Evolutionary conservation across 2,329 filamentous ascomycete species (phyloP).

Genomic region (Aspergillus bombycis): DNA sequence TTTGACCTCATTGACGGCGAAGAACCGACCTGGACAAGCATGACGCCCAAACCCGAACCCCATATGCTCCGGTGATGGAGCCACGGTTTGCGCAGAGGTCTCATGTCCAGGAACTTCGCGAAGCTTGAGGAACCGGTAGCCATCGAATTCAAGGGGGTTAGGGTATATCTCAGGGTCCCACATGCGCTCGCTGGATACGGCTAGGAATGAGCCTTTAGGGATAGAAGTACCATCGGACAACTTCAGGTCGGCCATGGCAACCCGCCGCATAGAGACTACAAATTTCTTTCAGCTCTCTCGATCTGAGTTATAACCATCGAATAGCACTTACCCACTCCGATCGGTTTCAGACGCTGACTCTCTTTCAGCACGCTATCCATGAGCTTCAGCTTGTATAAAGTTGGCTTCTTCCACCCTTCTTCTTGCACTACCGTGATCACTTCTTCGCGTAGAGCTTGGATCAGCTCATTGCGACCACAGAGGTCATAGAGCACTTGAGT

Average conservation of each 20-base stretch:
- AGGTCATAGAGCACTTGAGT: constrained; percentile 28
- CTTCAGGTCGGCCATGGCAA: constrained; percentile 5
- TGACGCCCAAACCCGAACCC: constrained; percentile 35
- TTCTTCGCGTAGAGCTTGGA: constrained; percentile 23
- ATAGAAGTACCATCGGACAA: constrained; percentile 15
- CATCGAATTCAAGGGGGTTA: constrained; percentile 11
- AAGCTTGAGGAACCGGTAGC: constrained; percentile 17
- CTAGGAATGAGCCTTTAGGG: constrained; percentile 5
- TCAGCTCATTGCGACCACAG: constrained; percentile 9
- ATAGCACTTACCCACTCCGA: constrained; percentile 17
- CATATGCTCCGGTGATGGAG: constrained; percentile 22
- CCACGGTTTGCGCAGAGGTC: constrained; percentile 17
- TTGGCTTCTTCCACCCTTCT: constrained; percentile 37
- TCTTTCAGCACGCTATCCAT: constrained; percentile 50
- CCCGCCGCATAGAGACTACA: constrained; percentile 7
- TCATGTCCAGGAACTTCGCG: constrained; percentile 9
- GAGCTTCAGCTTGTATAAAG: constrained; percentile 44
- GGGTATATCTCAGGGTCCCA: constrained; percentile 12
- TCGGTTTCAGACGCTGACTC: constrained; percentile 35
- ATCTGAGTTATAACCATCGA: neutral
- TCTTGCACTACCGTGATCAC: constrained; percentile 18
- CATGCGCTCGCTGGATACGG: constrained; percentile 11
- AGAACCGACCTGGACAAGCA: constrained; percentile 14
- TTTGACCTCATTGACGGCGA: constrained; percentile 8
- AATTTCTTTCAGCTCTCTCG: neutral